phyloP scores from a whole-genome alignment of 2,329 filamentous ascomycete genomes.

The Polychaeton citri region DNA sequence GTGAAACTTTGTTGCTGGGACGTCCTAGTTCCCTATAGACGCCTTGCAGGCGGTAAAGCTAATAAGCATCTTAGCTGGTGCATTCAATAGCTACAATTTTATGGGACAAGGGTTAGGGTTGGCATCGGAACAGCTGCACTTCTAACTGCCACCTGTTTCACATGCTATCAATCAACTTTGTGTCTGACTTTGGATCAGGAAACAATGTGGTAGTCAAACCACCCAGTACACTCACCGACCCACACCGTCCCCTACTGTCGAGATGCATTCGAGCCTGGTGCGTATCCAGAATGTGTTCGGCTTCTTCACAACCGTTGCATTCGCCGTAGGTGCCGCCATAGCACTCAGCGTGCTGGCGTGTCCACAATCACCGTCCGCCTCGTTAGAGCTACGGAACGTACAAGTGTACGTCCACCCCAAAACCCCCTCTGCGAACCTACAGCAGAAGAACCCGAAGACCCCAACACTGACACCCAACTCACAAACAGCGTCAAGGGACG shows the following conservation, averaged over 20 bases:
- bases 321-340: constrained; percentile 65
- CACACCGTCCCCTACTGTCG: constrained; percentile 18
- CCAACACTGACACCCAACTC: not conserved
- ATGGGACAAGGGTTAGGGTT: too few relatives aligned
- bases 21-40: too few relatives aligned
- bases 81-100: too few relatives aligned
- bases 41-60: too few relatives aligned
- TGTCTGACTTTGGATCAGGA: too few relatives aligned
- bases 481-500: constrained; percentile 64
- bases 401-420: constrained; percentile 58
- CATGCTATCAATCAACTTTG: too few relatives aligned
- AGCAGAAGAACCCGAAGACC: not conserved
- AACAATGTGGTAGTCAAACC: too few relatives aligned
- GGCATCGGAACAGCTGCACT: too few relatives aligned
- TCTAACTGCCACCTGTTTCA: too few relatives aligned
- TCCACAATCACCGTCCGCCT: constrained; percentile 54
- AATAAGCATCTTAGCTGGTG: too few relatives aligned
- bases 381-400: constrained; percentile 57
- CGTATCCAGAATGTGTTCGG: constrained; percentile 88
- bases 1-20: too few relatives aligned
- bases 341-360: constrained; percentile 64
- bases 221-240: not conserved
- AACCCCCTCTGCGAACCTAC: too few relatives aligned
- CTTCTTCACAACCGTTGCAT: constrained; percentile 92
- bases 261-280: constrained; percentile 85